Evolutionary conservation across 805 yeast species (phyloP), one percentile per base, ranked within the genome.

Genomic region (Saccharomycopsis fodiens): DNA sequence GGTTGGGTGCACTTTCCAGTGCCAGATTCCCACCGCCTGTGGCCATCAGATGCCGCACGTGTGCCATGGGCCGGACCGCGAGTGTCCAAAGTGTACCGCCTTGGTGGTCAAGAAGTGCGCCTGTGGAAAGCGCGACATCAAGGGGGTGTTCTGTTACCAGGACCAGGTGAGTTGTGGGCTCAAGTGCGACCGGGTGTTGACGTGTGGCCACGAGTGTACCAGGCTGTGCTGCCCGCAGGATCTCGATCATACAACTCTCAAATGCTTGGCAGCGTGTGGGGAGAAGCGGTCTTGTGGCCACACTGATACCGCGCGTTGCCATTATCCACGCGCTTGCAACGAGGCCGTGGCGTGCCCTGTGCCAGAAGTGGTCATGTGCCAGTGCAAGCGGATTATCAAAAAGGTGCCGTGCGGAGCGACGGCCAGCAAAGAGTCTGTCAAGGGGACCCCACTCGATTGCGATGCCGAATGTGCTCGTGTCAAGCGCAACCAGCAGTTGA

Each of bases 1-100:
- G 0, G 68, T 62, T 38, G 58, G 84, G 29, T 86, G 96, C 63
- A 68, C 66, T 20, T 71, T 74, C 49, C 87, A 75, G 51, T 86
- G 96, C 61, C 62, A 66, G 2, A 67, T 85, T 41, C 67, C 66
- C 1, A 60, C 63, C 1, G 46, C 52, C 23, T 86, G 96, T 69
- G 95, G 91, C 0, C 96, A 86, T 60, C 75, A 72, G 17, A 82
- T 79, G 58, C 69, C 72, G 29, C 97, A 88, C 59, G 62, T 68
- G 29, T 88, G 97, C 59, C 97, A 88, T 59, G 79, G 76, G 50
- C 68, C 68, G 36, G 68, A 65, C 15, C 21, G 6, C 4, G 56
- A 63, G 2, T 88, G 97, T 61, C 95, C 95, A 0, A 78, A 77
- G 50, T 88, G 96, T 62, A 84, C 94, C 0, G 67, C 65, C 22